Evolutionary conservation across 192 early-diverging fungal genomes (phyloP), one percentile per base, ranked within the genome.

Genomic region (Podila horticola): DNA sequence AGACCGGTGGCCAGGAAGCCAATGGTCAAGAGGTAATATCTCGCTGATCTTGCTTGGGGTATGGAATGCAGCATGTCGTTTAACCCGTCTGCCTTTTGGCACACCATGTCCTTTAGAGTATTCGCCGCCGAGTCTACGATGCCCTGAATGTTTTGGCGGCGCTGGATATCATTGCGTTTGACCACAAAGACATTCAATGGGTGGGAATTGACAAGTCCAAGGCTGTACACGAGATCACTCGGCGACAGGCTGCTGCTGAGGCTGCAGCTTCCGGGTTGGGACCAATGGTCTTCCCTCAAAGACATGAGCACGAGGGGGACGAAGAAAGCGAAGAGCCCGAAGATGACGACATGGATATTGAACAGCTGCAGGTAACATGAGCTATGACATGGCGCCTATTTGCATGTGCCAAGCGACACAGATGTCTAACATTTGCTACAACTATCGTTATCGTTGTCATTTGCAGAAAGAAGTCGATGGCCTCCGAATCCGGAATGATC

Each of bases 101-200:
- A 29, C 20, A 26, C 67, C 29, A 52, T 33, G 20, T 41, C 34
- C 84, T 86, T 60, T 90, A 92, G 77, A 92, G 91, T 61, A 90
- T 92, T 66, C 86, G 91, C 26, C 84, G 91, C 30, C 89, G 91
- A 29, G 90, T 91, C 0, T 92, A 92, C 64, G 91, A 92, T 77
- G 91, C 90, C n/a, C 79, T 92, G 28, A 92, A 92, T 66, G 90
- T 92, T 13, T 74, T 91, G 24, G 88, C 88, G 76, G 90, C 90
- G 5, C 83, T 91, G 71, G 86, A 75, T 12, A 90, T 92, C 48
- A 92, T 92, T 59, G 82, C 66, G 1, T 88, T 89, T 71, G 89
- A 86, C 52, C 84, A 86, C 59, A 90, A 90, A 74, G 90, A 90
- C 36, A 91, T 92, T 51, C 81, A 75, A 41, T 92, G 92, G 90